Conservation (phyloP, 305 asterid genomes). For the Fraxinus xanthoxyloides region DNA sequence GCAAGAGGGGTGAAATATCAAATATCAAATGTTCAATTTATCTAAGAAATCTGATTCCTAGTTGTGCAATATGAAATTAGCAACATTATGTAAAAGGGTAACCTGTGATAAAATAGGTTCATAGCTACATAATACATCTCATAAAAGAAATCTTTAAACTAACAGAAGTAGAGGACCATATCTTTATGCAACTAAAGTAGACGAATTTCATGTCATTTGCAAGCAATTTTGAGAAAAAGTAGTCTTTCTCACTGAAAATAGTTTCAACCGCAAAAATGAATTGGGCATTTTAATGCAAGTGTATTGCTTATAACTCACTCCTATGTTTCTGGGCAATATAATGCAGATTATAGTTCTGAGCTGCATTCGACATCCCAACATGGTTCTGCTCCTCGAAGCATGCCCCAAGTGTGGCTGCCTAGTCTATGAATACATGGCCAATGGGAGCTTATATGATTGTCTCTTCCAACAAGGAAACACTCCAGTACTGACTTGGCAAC, state of each 20-base stretch:
- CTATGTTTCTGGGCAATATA: conserved; percentile 6
- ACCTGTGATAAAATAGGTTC: background rate
- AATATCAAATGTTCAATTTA: background rate
- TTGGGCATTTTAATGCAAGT: background rate
- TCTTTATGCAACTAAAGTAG: background rate
- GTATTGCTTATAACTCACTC: background rate
- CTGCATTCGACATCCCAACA: conserved; percentile 85
- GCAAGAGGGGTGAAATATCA: conserved; percentile 58
- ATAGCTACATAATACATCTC: background rate
- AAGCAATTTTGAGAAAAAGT: no score
- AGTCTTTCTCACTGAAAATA: background rate
- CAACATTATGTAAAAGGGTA: background rate
- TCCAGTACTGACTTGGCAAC: conserved; percentile 73
- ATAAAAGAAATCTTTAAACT: background rate
- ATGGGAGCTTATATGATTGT: conserved; percentile 44
- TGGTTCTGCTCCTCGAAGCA: conserved; percentile 91
- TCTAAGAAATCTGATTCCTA: background rate
- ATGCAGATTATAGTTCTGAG: conserved; percentile 78
- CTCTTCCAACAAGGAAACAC: conserved; percentile 41
- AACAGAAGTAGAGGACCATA: background rate
- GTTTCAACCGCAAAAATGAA: background rate
- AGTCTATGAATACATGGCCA: conserved; percentile 17
- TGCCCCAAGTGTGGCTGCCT: conserved; percentile 86
- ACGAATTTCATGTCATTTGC: background rate
- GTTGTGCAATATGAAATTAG: background rate